Percentiles rank a stretch among this genome's conserved stretches.
Evolutionary conservation across 1,284 basidiomycete species (phyloP).

Genomic region (Irpex sp.): DNA sequence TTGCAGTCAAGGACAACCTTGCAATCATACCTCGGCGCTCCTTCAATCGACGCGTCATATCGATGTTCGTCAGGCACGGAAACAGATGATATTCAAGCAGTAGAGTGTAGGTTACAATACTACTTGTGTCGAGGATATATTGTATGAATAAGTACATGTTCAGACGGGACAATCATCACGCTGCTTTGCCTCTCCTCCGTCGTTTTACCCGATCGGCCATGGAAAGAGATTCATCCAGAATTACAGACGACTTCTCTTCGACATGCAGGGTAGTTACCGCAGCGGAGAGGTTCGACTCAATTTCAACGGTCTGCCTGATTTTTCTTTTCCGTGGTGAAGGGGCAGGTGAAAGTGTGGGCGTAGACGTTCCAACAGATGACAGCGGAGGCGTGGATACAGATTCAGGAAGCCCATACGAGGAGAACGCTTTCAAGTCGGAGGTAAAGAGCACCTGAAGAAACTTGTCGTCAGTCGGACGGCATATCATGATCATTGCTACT

Average conservation of each 20-base stretch:
- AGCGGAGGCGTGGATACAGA: background rate
- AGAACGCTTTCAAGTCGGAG: conserved; percentile 48
- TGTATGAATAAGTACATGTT: background rate
- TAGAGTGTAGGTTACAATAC: no score
- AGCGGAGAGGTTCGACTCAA: conserved; percentile 4
- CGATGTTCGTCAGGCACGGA: background rate
- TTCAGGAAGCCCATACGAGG: conserved; percentile 37
- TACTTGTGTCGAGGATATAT: background rate
- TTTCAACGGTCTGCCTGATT: background rate
- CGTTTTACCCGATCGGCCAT: conserved; percentile 34
- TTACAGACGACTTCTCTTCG: background rate
- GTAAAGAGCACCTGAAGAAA: conserved; percentile 52
- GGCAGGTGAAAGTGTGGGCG: conserved; percentile 2
- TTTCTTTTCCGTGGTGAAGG: conserved; percentile 15
- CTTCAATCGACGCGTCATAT: background rate
- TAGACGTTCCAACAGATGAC: background rate
- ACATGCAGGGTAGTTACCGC: background rate
- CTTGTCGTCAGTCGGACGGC: conserved; percentile 1
- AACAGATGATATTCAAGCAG: background rate
- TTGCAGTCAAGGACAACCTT: background rate
- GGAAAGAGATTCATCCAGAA: background rate
- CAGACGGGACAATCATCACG: background rate
- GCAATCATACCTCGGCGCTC: background rate
- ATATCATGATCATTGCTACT: conserved; percentile 16
- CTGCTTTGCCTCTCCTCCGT: conserved; percentile 21